Conservation (phyloP, 2,329 filamentous ascomycete genomes). For the Amesomyces nigricolor region DNA sequence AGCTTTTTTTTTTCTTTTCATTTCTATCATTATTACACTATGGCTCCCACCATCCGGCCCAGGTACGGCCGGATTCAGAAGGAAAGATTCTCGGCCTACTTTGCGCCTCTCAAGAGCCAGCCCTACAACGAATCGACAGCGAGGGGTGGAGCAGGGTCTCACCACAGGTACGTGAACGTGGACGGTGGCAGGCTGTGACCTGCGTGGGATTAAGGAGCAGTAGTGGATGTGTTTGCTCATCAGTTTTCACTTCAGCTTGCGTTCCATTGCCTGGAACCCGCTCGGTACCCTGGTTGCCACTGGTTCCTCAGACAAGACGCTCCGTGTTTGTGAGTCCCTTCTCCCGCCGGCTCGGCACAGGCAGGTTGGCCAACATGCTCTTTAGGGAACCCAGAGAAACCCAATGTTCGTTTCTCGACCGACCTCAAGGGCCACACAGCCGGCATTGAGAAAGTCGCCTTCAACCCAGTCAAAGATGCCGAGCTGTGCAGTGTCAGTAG, state of each 20-base stretch:
- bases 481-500: conserved; percentile 69
- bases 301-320: conserved; percentile 61
- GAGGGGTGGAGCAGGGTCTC: conserved; percentile 45
- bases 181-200: neutral
- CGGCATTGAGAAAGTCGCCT: conserved; percentile 68
- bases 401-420: conserved; percentile 67
- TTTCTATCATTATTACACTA: conserved; percentile 19
- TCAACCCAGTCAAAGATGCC: conserved; percentile 70
- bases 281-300: conserved; percentile 79
- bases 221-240: neutral
- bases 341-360: neutral
- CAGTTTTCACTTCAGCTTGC: conserved; percentile 47
- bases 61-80: conserved; percentile 56
- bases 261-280: conserved; percentile 85
- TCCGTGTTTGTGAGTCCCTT: conserved; percentile 63
- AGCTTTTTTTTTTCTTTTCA: neutral
- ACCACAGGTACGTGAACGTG: conserved; percentile 46
- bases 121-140: conserved; percentile 57
- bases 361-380: conserved; percentile 3
- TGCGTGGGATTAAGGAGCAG: neutral
- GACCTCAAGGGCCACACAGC: conserved; percentile 64
- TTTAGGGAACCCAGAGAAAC: conserved; percentile 68
- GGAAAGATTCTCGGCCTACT: conserved; percentile 61
- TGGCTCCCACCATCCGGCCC: conserved; percentile 40
- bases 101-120: conserved; percentile 63